Evolutionary conservation across 148 eudicot genomes (phyloP).

Genomic region (Agrostemma githago): DNA sequence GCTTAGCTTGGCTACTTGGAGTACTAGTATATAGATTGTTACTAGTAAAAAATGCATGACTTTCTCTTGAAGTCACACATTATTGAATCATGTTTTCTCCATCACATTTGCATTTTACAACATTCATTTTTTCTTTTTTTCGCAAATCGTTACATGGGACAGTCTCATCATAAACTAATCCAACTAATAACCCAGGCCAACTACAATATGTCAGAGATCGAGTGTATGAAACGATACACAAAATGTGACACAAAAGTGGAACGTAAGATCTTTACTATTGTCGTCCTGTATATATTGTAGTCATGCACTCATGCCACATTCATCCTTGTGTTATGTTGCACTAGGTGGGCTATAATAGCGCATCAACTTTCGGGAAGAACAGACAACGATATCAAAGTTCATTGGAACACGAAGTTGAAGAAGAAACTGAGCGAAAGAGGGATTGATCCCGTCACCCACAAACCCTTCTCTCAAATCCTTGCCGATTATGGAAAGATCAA

Average conservation of each 20-base stretch:
- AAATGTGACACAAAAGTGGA: too few relatives aligned
- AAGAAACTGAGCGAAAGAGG: slow-evolving; percentile 70
- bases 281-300: background rate
- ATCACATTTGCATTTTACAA: slow-evolving; percentile 1
- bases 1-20: too few relatives aligned
- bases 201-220: too few relatives aligned
- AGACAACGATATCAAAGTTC: slow-evolving; percentile 66
- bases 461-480: slow-evolving; percentile 83
- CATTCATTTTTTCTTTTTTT: background rate
- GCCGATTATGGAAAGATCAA: slow-evolving; percentile 77
- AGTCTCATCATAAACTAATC: too few relatives aligned
- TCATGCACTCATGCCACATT: background rate
- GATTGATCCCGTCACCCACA: slow-evolving; percentile 80
- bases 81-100: background rate
- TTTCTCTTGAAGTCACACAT: background rate
- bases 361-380: slow-evolving; percentile 76
- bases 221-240: too few relatives aligned
- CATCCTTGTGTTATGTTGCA: background rate
- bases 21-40: background rate
- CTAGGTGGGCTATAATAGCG: slow-evolving; percentile 77
- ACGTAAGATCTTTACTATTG: background rate
- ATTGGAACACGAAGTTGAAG: slow-evolving; percentile 69
- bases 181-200: too few relatives aligned
- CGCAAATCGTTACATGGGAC: too few relatives aligned
- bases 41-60: slow-evolving; percentile 1